A percentile compares a stretch with the other conserved stretches of the same genome.
These are phyloP conservation scores for Lipomyces oligophaga DNA, from an alignment of 805 yeast species.

Conservation along the genomic window DNA sequence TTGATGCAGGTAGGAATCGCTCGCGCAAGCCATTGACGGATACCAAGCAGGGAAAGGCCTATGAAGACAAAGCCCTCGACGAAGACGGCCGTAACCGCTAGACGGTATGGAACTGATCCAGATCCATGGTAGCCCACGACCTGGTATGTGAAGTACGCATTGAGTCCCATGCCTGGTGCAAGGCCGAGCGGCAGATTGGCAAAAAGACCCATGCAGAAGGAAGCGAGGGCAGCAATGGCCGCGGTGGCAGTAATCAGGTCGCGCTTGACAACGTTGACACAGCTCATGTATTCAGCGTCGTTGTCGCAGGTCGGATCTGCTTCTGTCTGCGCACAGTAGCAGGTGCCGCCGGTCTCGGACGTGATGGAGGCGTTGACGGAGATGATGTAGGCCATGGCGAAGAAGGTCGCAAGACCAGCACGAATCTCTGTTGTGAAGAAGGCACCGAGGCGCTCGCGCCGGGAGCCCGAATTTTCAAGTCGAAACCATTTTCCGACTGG, in stretches of 20 bases:
- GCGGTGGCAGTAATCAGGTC: slow-evolving; percentile 31
- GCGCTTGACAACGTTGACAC: slow-evolving; percentile 23
- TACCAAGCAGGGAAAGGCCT: slow-evolving; percentile 28
- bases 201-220: slow-evolving; percentile 30
- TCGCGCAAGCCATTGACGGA: slow-evolving; percentile 32
- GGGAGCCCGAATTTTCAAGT: slow-evolving; percentile 27
- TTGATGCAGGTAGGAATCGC: slow-evolving; percentile 28
- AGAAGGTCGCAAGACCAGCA: slow-evolving; percentile 31
- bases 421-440: slow-evolving; percentile 29
- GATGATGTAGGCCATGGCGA: slow-evolving; percentile 32
- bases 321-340: slow-evolving; percentile 25
- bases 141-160: slow-evolving; percentile 31
- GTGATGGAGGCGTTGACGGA: slow-evolving; percentile 29
- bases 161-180: slow-evolving; percentile 32
- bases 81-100: slow-evolving; percentile 31
- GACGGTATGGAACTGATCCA: slow-evolving; percentile 26
- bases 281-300: slow-evolving; percentile 20
- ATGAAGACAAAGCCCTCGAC: slow-evolving; percentile 31
- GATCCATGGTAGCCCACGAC: slow-evolving; percentile 31
- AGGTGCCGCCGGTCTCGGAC: slow-evolving; percentile 29
- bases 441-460: slow-evolving; percentile 30
- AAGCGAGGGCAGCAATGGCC: slow-evolving; percentile 29
- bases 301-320: slow-evolving; percentile 27
- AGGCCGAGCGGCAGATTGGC: slow-evolving; percentile 31
- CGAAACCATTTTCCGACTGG: slow-evolving; percentile 28